These are phyloP conservation scores for Colletotrichum trifolii DNA, from an alignment of 2,329 filamentous ascomycete species.

Conservation along the genomic window DNA sequence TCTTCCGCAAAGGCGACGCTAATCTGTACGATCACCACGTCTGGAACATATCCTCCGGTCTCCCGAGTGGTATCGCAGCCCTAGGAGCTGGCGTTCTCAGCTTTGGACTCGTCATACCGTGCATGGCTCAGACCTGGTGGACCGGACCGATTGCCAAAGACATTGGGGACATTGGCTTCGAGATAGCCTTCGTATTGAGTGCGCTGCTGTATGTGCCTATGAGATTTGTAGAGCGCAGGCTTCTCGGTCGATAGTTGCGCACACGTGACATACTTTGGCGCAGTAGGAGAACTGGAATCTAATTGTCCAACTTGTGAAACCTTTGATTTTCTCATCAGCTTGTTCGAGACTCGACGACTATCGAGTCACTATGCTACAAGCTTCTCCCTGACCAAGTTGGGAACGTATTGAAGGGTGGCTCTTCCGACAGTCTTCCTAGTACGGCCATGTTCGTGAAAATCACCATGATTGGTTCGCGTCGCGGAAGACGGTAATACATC, in stretches of 20 bases:
- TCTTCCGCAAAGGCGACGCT: constrained; percentile 59
- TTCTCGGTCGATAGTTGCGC: constrained; percentile 23
- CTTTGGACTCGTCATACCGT: constrained; percentile 65
- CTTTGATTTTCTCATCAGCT: too few species aligned
- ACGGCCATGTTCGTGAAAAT: too few species aligned
- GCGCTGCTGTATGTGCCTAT: constrained; percentile 59
- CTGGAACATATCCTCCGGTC: constrained; percentile 58
- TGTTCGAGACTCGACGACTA: too few species aligned
- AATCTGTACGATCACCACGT: constrained; percentile 57
- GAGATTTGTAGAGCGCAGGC: constrained; percentile 56
- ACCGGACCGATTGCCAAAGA: constrained; percentile 67
- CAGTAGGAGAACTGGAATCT: too few species aligned
- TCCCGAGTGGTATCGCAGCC: constrained; percentile 61
- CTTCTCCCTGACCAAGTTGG: too few species aligned
- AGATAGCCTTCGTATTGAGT: constrained; percentile 67
- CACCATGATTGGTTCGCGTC: too few species aligned
- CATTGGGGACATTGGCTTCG: constrained; percentile 74
- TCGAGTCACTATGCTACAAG: too few species aligned
- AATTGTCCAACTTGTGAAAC: too few species aligned
- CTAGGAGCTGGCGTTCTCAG: constrained; percentile 57
- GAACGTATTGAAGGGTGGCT: too few species aligned
- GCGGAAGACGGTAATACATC: too few species aligned
- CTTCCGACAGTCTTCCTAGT: too few species aligned
- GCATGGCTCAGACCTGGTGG: constrained; percentile 71
- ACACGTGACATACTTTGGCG: too few species aligned